These are phyloP conservation scores for Phytophthora syringae DNA, from an alignment of 352 stramenopile species.

Conservation along the genomic window DNA sequence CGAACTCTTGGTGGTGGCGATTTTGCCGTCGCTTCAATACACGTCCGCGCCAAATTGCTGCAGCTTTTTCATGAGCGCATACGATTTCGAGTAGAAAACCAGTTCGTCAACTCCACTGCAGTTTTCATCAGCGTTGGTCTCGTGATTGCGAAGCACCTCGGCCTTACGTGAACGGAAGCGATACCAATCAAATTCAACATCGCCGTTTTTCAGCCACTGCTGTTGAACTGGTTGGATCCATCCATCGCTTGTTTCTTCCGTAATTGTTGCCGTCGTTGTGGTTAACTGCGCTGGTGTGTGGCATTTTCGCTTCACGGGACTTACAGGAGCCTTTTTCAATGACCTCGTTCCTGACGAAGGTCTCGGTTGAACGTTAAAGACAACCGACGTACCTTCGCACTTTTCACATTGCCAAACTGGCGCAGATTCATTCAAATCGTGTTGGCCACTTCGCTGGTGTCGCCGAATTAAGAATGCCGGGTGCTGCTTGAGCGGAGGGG, in stretches of 20 bases:
- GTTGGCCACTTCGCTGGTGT: conserved; percentile 13
- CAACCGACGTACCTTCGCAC: conserved; percentile 32
- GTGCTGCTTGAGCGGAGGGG: conserved; percentile 66
- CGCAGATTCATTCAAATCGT: neutral
- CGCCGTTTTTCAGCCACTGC: conserved; percentile 26
- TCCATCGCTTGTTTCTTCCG: neutral
- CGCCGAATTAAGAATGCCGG: conserved; percentile 42
- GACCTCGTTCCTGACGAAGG: conserved; percentile 3
- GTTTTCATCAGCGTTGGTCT: neutral
- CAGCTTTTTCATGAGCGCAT: conserved; percentile 56
- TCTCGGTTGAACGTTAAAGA: conserved; percentile 26
- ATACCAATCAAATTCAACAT: conserved; percentile 42
- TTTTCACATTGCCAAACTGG: conserved; percentile 37
- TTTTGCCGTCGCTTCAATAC: conserved; percentile 26
- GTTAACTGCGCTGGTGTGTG: neutral
- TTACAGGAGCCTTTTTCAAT: neutral
- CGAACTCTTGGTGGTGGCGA: conserved; percentile 19
- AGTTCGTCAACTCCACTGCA: conserved; percentile 35
- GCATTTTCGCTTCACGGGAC: conserved; percentile 1
- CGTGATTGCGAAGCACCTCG: conserved; percentile 13
- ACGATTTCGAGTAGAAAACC: conserved; percentile 55
- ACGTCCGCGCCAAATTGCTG: conserved; percentile 49
- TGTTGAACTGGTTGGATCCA: conserved; percentile 25
- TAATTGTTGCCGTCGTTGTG: neutral
- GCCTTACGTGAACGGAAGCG: conserved; percentile 33